Percentiles rank a stretch among this genome's conserved stretches.
These are phyloP conservation scores for Silene coronaria DNA, from an alignment of 179 eudicot species.

Conservation along the genomic window DNA sequence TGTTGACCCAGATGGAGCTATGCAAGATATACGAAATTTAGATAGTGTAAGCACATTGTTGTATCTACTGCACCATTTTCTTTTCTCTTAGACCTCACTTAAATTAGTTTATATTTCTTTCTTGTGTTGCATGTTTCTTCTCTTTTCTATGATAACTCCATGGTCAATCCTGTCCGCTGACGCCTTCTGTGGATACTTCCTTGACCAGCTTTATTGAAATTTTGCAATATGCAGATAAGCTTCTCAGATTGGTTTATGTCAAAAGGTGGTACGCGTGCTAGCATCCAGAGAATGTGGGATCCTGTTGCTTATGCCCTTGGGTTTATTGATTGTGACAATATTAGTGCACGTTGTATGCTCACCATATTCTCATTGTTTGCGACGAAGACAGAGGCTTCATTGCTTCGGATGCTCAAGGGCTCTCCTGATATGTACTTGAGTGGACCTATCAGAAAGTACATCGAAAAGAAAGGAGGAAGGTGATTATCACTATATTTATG, in stretches of 20 bases:
- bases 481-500: conserved; percentile 18
- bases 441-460: conserved; percentile 88
- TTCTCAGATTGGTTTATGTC: conserved; percentile 98
- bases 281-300: conserved; percentile 99
- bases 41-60: conserved; percentile 56
- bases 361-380: conserved; percentile 94
- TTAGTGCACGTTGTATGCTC: conserved; percentile 99
- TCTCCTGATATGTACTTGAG: conserved; percentile 95
- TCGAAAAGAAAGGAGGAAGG: conserved; percentile 91
- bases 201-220: background rate
- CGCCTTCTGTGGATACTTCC: background rate
- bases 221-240: conserved; percentile 53
- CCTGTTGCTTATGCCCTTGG: conserved; percentile 99
- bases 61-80: conserved; percentile 5
- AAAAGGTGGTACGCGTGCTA: conserved; percentile 89
- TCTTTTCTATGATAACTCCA: background rate
- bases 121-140: background rate
- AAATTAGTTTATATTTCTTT: conserved; percentile 3
- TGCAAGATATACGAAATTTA: conserved; percentile 73
- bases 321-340: conserved; percentile 96
- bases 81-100: background rate
- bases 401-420: conserved; percentile 96
- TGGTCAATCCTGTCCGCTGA: conserved; percentile 1
- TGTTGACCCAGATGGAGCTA: conserved; percentile 97
- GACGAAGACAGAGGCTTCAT: conserved; percentile 95